Evolutionary conservation across 345 rosid species (phyloP).

Genomic region (Ceriops tagal): DNA sequence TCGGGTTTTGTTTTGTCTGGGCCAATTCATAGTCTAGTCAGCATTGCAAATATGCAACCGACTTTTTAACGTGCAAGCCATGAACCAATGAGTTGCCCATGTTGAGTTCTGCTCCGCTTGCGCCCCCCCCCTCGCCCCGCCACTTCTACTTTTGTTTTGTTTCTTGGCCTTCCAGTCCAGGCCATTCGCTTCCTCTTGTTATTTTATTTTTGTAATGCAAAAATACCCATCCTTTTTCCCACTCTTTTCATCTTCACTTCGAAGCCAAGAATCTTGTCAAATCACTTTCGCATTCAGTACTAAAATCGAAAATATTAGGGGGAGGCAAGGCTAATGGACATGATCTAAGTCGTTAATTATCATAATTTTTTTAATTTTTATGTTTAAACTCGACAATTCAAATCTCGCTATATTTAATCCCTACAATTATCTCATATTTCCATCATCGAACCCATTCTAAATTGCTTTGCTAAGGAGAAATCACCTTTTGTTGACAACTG

Average conservation of each 20-base stretch:
- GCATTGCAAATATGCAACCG: neutral
- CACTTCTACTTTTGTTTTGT: slow-evolving; percentile 18
- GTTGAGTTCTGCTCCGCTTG: slow-evolving; percentile 10
- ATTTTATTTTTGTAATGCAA: neutral
- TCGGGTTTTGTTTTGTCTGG: neutral
- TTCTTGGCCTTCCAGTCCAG: slow-evolving; percentile 12
- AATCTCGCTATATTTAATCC: no score
- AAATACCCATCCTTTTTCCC: neutral
- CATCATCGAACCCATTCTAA: no score
- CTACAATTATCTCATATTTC: rapidly evolving
- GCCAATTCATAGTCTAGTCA: slow-evolving; percentile 10
- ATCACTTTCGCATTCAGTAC: slow-evolving; percentile 9
- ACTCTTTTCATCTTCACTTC: neutral
- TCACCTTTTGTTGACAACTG: neutral
- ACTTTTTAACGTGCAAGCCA: slow-evolving; percentile 40
- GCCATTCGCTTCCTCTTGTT: neutral
- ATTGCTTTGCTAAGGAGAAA: neutral
- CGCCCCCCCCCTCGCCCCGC: no score
- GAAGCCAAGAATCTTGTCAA: slow-evolving; percentile 13
- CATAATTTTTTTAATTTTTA: no score
- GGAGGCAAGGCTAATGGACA: no score
- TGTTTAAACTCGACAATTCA: no score
- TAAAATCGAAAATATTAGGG: no score
- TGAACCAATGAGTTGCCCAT: slow-evolving; percentile 40
- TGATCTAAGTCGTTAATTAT: no score